phyloP scores from a whole-genome alignment of 208 protist genomes.

The Naegleria fowleri region DNA sequence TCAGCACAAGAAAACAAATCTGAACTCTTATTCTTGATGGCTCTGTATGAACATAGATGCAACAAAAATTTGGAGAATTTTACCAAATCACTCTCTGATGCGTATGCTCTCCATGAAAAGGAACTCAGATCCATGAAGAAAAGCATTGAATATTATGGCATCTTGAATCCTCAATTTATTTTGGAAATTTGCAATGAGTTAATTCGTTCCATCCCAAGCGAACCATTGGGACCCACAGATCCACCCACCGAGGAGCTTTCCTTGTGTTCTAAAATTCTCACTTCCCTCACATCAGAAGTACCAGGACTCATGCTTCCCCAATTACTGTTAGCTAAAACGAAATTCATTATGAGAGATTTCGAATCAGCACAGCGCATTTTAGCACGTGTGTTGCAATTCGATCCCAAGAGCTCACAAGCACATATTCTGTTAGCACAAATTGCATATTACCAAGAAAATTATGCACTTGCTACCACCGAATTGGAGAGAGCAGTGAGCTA shows the following conservation, averaged over 20 bases:
- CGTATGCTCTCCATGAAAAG: constrained; percentile 62
- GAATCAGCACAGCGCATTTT: constrained; percentile 62
- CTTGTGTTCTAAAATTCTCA: constrained; percentile 62
- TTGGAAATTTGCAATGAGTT: constrained; percentile 71
- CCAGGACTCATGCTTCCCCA: constrained; percentile 57
- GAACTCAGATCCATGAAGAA: constrained; percentile 46
- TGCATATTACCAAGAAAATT: constrained; percentile 67
- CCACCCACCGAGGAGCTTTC: constrained; percentile 48
- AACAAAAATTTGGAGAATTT: constrained; percentile 58
- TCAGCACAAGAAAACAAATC: constrained; percentile 44
- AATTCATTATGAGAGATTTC: constrained; percentile 70
- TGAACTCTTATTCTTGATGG: constrained; percentile 69
- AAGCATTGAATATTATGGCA: constrained; percentile 59
- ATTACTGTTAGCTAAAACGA: constrained; percentile 67
- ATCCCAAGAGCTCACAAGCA: constrained; percentile 65
- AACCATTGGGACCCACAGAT: constrained; percentile 70
- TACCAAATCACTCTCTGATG: constrained; percentile 62
- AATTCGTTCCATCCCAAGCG: constrained; percentile 69
- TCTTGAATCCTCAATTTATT: constrained; percentile 68
- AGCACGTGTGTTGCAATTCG: constrained; percentile 57
- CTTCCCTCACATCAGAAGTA: constrained; percentile 64
- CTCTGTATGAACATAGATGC: constrained; percentile 60
- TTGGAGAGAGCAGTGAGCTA: constrained; percentile 80
- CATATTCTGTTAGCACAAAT: constrained; percentile 81
- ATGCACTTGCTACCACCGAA: constrained; percentile 60